Evolutionary conservation across 1,139 yeast genomes (phyloP), one percentile per base, ranked within the genome.

Genomic region (Suhomyces yuchorum): DNA sequence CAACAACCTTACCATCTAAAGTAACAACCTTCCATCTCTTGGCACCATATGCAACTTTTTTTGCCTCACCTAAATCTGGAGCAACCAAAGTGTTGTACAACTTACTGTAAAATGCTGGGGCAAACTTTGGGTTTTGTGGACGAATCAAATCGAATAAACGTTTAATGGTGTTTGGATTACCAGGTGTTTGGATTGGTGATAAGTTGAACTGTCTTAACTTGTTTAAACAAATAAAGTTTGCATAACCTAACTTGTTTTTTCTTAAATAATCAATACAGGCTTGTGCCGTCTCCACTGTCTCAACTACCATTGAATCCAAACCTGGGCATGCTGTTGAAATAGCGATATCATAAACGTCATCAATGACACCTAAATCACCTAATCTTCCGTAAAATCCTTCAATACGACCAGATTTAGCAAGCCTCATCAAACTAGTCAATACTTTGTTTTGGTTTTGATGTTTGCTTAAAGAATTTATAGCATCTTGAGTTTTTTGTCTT

Each of bases 271-370:
- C 95, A 51, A 95, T 88, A 66, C 99, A 93, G 42, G 82, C 82
- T 63, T 91, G 97, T 1, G 97, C 99, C 26, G 89, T 86, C 57
- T 89, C 97, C 8, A 93, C 98, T 0, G 92, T 84, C 44, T 91
- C 97, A 3, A 95, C 98, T 17, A 95, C 98, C 76, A 91, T 83
- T 47, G 96, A 93, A 61, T 92, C 96, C 49, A 95, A 73, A 8
- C 93, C 85, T 1, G 96, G 92, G 57, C 96, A 90, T 0, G 97
- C 99, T 0, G 99, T 93, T 0, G 98, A 91, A 19, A 95, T 82
- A 0, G 99, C 99, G 44, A 91, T 80, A 67, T 95, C 99, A 63
- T 87, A 95, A 58, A 80, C 78, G 56, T 87, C 89, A 60, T 90
- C 97, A 55, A 93, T 93, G 1, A 81, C 78, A 14, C 97, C 99